Evolutionary conservation across 2,329 filamentous ascomycete species (phyloP).

Genomic region (Cryphonectria naterciae): DNA sequence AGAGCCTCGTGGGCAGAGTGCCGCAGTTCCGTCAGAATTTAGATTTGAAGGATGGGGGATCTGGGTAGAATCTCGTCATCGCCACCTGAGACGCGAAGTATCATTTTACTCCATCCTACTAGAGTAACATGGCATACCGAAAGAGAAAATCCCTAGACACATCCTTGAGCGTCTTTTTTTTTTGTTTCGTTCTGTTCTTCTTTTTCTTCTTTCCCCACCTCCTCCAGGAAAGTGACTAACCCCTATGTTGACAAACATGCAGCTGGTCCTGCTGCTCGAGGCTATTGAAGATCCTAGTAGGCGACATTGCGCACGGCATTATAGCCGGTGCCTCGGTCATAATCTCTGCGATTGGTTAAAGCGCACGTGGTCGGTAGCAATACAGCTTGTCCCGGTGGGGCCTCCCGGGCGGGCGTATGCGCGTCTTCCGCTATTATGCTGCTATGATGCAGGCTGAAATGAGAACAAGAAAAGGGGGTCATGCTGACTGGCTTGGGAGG

Average conservation of each 20-base stretch:
- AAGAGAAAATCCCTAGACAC: not conserved
- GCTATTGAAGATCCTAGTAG: not conserved
- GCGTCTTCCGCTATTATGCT: not conserved
- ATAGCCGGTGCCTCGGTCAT: not conserved
- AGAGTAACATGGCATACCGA: not conserved
- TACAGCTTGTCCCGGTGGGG: not conserved
- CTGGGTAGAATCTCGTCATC: not conserved
- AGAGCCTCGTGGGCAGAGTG: not conserved
- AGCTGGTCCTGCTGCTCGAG: not conserved
- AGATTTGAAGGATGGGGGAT: constrained; percentile 5
- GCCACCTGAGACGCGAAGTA: not conserved
- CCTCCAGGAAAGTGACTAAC: not conserved
- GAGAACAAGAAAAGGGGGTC: not conserved
- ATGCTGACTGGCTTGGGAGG: constrained; percentile 1
- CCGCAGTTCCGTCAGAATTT: not conserved
- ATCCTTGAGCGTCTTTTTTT: not conserved
- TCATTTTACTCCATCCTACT: not conserved
- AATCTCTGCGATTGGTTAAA: not conserved
- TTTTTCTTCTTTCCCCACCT: not conserved
- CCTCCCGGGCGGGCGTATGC: not conserved
- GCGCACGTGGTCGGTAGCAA: constrained; percentile 6
- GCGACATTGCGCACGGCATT: constrained; percentile 1
- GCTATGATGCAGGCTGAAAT: constrained; percentile 3
- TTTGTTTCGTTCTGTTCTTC: not conserved
- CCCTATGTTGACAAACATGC: not conserved